Percentiles rank a stretch among this genome's conserved stretches.
Evolutionary conservation across 2,329 filamentous ascomycete genomes (phyloP).

Genomic region (Trichoderma koningiopsis): DNA sequence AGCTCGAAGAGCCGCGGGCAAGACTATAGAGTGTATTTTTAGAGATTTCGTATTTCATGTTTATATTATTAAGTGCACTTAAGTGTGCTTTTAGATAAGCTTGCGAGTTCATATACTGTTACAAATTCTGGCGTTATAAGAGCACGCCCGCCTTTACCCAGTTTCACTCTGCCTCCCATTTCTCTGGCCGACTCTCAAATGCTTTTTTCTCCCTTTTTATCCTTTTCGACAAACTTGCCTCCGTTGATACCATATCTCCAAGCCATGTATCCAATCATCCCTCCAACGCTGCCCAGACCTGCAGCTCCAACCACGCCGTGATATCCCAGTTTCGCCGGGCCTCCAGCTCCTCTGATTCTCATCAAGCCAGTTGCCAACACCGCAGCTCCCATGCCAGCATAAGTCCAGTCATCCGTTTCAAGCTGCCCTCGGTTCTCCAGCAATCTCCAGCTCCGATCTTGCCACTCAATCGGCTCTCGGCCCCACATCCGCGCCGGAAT

Average conservation of each 20-base stretch:
- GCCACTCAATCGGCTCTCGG: slow-evolving; percentile 62
- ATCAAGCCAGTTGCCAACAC: slow-evolving; percentile 38
- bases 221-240: slow-evolving; percentile 42
- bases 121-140: slow-evolving; percentile 3
- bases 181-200: background rate
- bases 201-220: slow-evolving; percentile 28
- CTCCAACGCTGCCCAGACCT: slow-evolving; percentile 52
- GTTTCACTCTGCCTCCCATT: background rate
- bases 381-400: slow-evolving; percentile 45
- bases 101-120: background rate
- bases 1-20: slow-evolving; percentile 35
- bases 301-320: slow-evolving; percentile 47
- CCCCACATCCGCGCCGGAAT: slow-evolving; percentile 56
- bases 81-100: background rate
- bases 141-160: background rate
- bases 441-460: slow-evolving; percentile 64
- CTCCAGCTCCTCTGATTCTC: slow-evolving; percentile 33
- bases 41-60: background rate
- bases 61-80: background rate
- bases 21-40: slow-evolving; percentile 34
- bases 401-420: slow-evolving; percentile 58
- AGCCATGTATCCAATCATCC: slow-evolving; percentile 51
- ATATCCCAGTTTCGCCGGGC: slow-evolving; percentile 37
- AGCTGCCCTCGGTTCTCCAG: slow-evolving; percentile 60
- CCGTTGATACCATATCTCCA: slow-evolving; percentile 54